Evolutionary conservation across 1,139 yeast species (phyloP), one percentile per base, ranked within the genome.

Genomic region (Debaryomyces singareniensis): DNA sequence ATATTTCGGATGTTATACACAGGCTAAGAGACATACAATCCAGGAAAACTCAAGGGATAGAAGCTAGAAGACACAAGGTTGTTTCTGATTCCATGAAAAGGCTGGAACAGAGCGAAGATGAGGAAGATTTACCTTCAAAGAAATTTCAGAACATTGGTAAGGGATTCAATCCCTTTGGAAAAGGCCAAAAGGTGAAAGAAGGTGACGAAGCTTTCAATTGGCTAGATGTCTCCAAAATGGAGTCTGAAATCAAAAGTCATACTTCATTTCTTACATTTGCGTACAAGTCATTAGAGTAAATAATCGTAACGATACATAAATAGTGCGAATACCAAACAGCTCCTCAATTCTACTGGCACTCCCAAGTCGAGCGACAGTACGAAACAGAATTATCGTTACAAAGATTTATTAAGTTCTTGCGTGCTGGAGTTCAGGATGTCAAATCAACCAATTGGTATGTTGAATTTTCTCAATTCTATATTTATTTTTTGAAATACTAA

Each of bases 201-300:
- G 98, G 98, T 30, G 96, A 91, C 46, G 75, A 66, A 6, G 69
- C 69, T 4, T 91, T 67, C 54, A 61, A 71, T 21, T 93, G 99
- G 99, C 63, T 69, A 37, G 71, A 85, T 40, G 93, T 89, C 15
- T 78, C 96, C 11, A 79, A 78, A 49, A 65, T 81, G 3, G 98
- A 91, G 52, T 48, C 78, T 3, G 97, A 91, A 47, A 68, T 91
- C 46, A 91, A 89, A 58, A 81, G 89, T 14, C 99, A 93, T 44
- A 93, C 99, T 0, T 86, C 96, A 1, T 93, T 86, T 51, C 62
- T 93, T 49, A 86, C 96, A 2, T 93, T 93, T 70, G 99, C 98
- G n/a, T 18, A n/a, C n/a, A 18, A 18, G n/a, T 7, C n/a, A 18
- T n/a, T n/a, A 7, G 7, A 7, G 21, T 18, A 18, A 18, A n/a